Base-by-base conservation (phyloP, 1,284 basidiomycete genomes). In the Phylloporus sp. region DNA sequence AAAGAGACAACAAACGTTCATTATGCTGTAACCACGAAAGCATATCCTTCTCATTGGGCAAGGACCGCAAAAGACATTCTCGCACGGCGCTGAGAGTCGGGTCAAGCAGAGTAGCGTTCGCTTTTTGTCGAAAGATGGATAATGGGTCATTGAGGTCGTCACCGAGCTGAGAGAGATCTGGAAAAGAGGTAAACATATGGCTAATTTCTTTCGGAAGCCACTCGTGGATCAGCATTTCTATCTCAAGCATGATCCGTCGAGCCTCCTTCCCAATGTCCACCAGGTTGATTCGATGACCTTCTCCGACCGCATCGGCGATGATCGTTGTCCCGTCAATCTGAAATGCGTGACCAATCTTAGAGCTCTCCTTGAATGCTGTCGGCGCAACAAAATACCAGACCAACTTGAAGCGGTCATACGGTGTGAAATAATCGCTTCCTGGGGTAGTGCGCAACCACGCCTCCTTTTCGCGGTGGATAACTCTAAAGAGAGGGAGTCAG, bases 371-470 rank as follows among this genome's bases (percentile, higher is more conserved):
- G 35, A 68, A 68, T 5, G 63, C 56, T 0, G 60, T 60, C 25
- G 55, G 67, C 4, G 17, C 59, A 55, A n/a, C 23, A 32, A 39
- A 15, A n/a, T 55, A 47, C 60, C 67, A 68, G 1, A 68, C 37
- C 0, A 25, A 58, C 39, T 68, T 68, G 35, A 68, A 62, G 29
- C 41, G 60, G 14, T 66, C 43, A 25, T 66, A 68, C 1, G 62
- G 60, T 3, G 41, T 66, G 15, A 62, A 66, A 23, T 62, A 39
- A 11, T 68, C 60, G 5, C 14, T 17, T 12, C 55, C 62, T 4
- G 62, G 60, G 1, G 12, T 59, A 5, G 25, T 2, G n/a, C 56
- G 27, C 2, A 69, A 41, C 68, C 66, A 69, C 1, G n/a, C n/a
- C 23, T 65, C 11, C 60, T 53, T 68, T 35, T 66, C 55, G 1